These are phyloP conservation scores for Prosopis cineraria DNA, from an alignment of 306 rosid species.

Conservation along the genomic window DNA sequence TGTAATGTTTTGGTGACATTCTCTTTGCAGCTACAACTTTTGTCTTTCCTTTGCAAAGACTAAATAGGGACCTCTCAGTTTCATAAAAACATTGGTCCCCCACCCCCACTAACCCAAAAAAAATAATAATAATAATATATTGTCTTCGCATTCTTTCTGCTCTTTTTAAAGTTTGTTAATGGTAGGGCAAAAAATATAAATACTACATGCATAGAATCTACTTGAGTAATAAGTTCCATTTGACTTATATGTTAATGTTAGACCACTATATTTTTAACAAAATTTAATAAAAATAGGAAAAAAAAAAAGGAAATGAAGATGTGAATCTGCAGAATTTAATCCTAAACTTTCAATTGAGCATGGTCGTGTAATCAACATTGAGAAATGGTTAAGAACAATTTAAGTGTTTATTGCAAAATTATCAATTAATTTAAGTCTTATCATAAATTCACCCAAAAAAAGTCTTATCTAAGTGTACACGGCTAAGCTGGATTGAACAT, in stretches of 20 bases:
- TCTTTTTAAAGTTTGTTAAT: not conserved
- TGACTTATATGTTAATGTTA: not conserved
- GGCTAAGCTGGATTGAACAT: too few species aligned
- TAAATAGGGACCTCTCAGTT: conserved; percentile 12
- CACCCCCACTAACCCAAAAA: not conserved
- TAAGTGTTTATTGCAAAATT: not conserved
- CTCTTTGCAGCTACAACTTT: conserved; percentile 61
- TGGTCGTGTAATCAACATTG: not conserved
- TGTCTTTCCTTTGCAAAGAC: conserved; percentile 40
- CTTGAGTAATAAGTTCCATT: not conserved
- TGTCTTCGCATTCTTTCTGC: not conserved
- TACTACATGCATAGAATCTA: not conserved
- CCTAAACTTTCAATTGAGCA: conserved; percentile 22
- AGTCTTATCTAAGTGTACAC: too few species aligned
- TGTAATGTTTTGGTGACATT: conserved; percentile 69
- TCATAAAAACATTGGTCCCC: conserved; percentile 31
- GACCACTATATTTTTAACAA: not conserved
- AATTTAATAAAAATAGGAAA: too few species aligned
- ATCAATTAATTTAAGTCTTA: too few species aligned
- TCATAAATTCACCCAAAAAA: too few species aligned
- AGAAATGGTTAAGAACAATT: not conserved
- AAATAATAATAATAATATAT: too few species aligned
- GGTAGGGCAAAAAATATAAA: not conserved
- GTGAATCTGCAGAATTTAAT: not conserved
- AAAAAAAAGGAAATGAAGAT: not conserved